Percentiles rank a stretch among this genome's conserved stretches.
phyloP scores from a whole-genome alignment of 768 basidiomycete species.

The Tubosaeta sp. region DNA sequence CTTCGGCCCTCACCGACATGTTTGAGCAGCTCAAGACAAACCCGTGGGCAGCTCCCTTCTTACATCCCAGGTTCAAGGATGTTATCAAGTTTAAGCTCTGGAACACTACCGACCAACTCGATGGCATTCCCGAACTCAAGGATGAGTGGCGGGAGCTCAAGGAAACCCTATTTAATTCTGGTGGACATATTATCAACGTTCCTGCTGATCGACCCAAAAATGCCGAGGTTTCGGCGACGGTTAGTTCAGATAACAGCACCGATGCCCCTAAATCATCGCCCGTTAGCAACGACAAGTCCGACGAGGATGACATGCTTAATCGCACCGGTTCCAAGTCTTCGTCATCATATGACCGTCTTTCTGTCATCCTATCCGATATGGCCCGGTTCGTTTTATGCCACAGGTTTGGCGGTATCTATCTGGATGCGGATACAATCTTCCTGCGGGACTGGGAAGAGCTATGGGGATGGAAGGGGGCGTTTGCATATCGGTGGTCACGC shows the following conservation, averaged over 20 bases:
- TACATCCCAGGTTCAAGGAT: slow-evolving; percentile 88
- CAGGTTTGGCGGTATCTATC: slow-evolving; percentile 93
- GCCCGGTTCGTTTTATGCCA: slow-evolving; percentile 97
- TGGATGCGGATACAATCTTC: slow-evolving; percentile 95
- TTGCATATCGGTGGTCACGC: slow-evolving; percentile 95
- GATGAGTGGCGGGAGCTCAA: slow-evolving; percentile 81
- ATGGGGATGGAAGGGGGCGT: slow-evolving; percentile 95
- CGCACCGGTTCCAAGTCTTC: slow-evolving; percentile 88
- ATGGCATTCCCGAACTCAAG: slow-evolving; percentile 83
- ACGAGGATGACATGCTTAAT: slow-evolving; percentile 59
- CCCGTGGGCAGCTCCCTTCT: slow-evolving; percentile 93
- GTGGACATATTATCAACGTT: slow-evolving; percentile 69
- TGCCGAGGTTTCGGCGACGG: slow-evolving; percentile 16
- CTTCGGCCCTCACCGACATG: slow-evolving; percentile 78
- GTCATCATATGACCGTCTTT: slow-evolving; percentile 83
- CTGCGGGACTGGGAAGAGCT: slow-evolving; percentile 98
- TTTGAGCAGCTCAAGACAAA: slow-evolving; percentile 73
- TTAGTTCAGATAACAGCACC: slow-evolving; percentile 23
- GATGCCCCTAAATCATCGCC: slow-evolving; percentile 21
- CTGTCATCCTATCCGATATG: slow-evolving; percentile 94
- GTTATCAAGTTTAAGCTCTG: slow-evolving; percentile 94
- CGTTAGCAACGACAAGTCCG: slow-evolving; percentile 27
- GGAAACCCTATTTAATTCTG: slow-evolving; percentile 83
- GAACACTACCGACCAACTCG: slow-evolving; percentile 97
- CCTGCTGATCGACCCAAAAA: slow-evolving; percentile 40